Evolutionary conservation across 2,329 filamentous ascomycete genomes (phyloP).

Genomic region (Trichothecium roseum): DNA sequence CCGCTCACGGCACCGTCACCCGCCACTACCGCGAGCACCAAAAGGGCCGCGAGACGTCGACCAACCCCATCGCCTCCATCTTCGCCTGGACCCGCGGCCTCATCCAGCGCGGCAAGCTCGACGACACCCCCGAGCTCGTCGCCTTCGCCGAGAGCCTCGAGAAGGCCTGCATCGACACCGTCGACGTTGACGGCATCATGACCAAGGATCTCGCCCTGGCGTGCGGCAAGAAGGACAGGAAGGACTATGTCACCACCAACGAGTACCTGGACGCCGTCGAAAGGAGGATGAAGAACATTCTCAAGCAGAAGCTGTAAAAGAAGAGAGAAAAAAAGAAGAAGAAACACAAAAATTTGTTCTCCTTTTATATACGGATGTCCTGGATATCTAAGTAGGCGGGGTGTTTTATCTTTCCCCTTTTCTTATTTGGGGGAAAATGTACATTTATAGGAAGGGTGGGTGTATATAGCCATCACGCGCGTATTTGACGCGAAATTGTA

Average conservation of each 20-base stretch:
- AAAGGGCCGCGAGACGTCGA: conserved; percentile 93
- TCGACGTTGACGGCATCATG: conserved; percentile 92
- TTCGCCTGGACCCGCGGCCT: conserved; percentile 98
- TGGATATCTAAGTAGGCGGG: not conserved
- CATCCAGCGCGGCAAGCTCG: conserved; percentile 83
- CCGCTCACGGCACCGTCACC: conserved; percentile 95
- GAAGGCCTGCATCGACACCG: conserved; percentile 86
- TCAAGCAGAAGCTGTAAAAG: conserved; percentile 65
- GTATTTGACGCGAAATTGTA: too few relatives aligned
- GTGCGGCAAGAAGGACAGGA: conserved; percentile 75
- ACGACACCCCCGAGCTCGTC: conserved; percentile 84
- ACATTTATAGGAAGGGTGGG: too few relatives aligned
- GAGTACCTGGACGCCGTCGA: conserved; percentile 93
- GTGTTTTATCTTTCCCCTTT: too few relatives aligned
- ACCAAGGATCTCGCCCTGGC: conserved; percentile 98
- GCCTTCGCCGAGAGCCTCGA: conserved; percentile 87
- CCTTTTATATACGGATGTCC: not conserved
- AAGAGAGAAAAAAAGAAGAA: too few relatives aligned
- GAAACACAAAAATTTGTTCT: too few relatives aligned
- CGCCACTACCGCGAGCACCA: conserved; percentile 98
- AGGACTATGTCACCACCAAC: conserved; percentile 81
- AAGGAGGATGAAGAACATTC: conserved; percentile 68
- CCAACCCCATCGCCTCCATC: conserved; percentile 97
- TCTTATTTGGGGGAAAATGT: too few relatives aligned
- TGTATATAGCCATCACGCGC: too few relatives aligned